Evolutionary conservation across 441 rosid genomes (phyloP).

Genomic region (Erysimum cheiri): DNA sequence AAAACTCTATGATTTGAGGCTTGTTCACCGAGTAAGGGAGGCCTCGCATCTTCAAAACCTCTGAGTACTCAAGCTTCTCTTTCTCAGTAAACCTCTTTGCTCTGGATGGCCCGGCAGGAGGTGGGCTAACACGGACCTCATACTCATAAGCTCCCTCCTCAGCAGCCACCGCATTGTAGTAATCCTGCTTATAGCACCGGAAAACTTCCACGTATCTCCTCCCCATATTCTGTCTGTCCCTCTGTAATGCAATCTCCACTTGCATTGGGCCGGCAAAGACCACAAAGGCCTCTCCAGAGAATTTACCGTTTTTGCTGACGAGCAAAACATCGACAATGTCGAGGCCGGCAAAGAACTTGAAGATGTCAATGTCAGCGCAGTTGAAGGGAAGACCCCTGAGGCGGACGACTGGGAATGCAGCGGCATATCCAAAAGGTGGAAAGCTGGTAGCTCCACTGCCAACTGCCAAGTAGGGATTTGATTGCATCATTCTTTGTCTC

Average conservation of each 20-base stretch:
- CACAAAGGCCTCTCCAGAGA: slow-evolving; percentile 89
- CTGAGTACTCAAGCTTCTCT: slow-evolving; percentile 75
- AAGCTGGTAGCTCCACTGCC: slow-evolving; percentile 65
- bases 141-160: slow-evolving; percentile 79
- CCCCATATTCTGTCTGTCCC: slow-evolving; percentile 88
- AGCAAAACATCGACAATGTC: slow-evolving; percentile 88
- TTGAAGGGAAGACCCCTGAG: slow-evolving; percentile 92
- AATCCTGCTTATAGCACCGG: slow-evolving; percentile 80
- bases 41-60: slow-evolving; percentile 85
- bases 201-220: slow-evolving; percentile 88
- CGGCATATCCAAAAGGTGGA: slow-evolving; percentile 63
- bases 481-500: slow-evolving; percentile 99
- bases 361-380: slow-evolving; percentile 86
- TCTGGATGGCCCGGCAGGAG: slow-evolving; percentile 49
- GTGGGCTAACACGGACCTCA: slow-evolving; percentile 71
- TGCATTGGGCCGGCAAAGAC: slow-evolving; percentile 78
- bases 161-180: slow-evolving; percentile 83
- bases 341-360: slow-evolving; percentile 90
- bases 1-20: slow-evolving; percentile 70
- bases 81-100: slow-evolving; percentile 66
- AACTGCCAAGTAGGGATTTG: slow-evolving; percentile 99
- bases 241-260: slow-evolving; percentile 84
- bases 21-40: slow-evolving; percentile 83
- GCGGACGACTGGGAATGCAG: slow-evolving; percentile 87
- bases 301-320: slow-evolving; percentile 75